Base-by-base conservation (phyloP, 2,329 filamentous ascomycete species). In the Knoxdaviesia capensis region DNA sequence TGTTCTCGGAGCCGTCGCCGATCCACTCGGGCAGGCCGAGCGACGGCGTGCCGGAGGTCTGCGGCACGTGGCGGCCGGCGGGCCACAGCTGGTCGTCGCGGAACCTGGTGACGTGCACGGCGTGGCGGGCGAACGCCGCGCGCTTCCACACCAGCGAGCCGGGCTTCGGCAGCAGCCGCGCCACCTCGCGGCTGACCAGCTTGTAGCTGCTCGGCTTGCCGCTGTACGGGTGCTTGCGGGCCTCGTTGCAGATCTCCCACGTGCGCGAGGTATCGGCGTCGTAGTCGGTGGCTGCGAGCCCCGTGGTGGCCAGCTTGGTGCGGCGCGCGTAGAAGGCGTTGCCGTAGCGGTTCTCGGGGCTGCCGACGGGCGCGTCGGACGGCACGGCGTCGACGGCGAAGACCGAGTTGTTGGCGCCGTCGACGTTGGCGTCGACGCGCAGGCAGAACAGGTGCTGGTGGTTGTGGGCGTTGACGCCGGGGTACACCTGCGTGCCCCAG, bases 401-500 rank as follows among this genome's bases (percentile, higher is more conserved):
- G 45, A 94, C 68, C 0, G 85, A 87, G 57, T 94, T 94, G 48
- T 77, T 69, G 1, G 78, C 73, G 0, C 87, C 87, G 54, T 94
- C 87, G 43, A 94, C 72, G 53, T 88, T 90, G 32, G 86, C 74
- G 55, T 94, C 82, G 37, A 94, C 65, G 36, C 87, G 82, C 37
- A 94, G 64, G 55, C 85, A 94, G 71, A 94, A 94, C 32, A 94
- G 69, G 58, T 94, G 87, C 59, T 94, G 86, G 59, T 94, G 87
- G 63, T 94, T 94, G 62, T 94, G 87, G 0, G 87, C 87, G 53
- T 94, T 93, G 53, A 94, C 85, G 36, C 83, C 66, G 0, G 84
- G 82, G 53, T 88, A 90, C 6, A 94, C 87, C 57, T 93, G 79
- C 0, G 86, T 93, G 44, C 87, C 87, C 83, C 84, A 94, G 45